Conservation (phyloP, 495 filamentous ascomycete species). For the Xylaria telfairii region DNA sequence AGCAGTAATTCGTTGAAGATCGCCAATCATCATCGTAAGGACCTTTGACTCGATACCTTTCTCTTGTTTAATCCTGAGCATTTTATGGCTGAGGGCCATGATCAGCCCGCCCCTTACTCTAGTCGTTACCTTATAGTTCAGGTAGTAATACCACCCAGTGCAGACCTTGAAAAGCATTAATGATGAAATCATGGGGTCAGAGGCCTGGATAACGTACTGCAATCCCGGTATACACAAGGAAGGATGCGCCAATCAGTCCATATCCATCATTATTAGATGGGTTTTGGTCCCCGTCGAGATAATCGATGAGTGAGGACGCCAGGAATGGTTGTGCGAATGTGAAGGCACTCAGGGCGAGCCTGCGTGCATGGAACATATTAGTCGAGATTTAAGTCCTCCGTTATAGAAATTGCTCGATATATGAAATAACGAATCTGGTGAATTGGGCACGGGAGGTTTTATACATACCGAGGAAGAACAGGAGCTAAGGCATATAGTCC, state of each 20-base stretch:
- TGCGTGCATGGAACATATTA: no score
- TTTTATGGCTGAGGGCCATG: constrained; percentile 34
- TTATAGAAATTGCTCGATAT: no score
- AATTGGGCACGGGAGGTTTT: no score
- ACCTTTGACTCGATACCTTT: constrained; percentile 50
- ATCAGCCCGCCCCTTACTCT: constrained; percentile 62
- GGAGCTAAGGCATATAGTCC: constrained; percentile 35
- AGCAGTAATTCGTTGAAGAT: constrained; percentile 37
- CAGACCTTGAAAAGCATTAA: constrained; percentile 35
- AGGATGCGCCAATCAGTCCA: constrained; percentile 61
- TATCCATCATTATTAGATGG: constrained; percentile 53
- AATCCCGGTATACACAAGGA: constrained; percentile 60
- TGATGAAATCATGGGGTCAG: neutral
- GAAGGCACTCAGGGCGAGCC: constrained; percentile 55
- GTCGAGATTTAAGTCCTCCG: no score
- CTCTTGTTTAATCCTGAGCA: constrained; percentile 49
- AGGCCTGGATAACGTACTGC: constrained; percentile 37
- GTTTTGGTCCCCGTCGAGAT: constrained; percentile 42
- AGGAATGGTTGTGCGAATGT: constrained; percentile 63
- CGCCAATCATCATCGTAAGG: constrained; percentile 57
- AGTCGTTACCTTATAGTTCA: constrained; percentile 57
- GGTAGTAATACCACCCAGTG: constrained; percentile 55
- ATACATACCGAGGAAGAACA: constrained; percentile 56
- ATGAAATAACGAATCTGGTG: no score
- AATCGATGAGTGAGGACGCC: constrained; percentile 52